These are phyloP conservation scores for Vitrella brassicaformis DNA, from an alignment of 73 alveolate species.

Conservation along the genomic window DNA sequence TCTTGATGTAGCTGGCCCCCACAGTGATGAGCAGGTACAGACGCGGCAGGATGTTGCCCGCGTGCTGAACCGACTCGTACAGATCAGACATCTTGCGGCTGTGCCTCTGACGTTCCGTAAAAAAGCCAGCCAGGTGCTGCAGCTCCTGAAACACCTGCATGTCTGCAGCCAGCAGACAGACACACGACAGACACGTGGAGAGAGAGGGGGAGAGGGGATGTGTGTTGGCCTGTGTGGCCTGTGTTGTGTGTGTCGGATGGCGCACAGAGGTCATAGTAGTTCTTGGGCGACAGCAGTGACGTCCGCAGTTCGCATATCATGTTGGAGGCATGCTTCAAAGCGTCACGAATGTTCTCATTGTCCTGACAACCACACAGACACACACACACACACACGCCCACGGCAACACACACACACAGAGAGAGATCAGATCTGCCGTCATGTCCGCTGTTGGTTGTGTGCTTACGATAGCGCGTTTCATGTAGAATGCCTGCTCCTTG, in stretches of 20 bases:
- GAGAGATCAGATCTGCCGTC: too few species aligned
- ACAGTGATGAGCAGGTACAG: slow-evolving; percentile 75
- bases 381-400: too few species aligned
- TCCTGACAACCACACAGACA: too few species aligned
- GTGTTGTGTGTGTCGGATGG: too few species aligned
- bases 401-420: too few species aligned
- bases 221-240: too few species aligned
- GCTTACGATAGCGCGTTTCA: slow-evolving; percentile 66
- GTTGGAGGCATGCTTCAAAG: slow-evolving; percentile 65
- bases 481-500: slow-evolving; percentile 71
- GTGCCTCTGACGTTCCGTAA: slow-evolving; percentile 69
- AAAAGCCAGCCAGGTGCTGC: slow-evolving; percentile 62
- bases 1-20: slow-evolving; percentile 78
- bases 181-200: too few species aligned
- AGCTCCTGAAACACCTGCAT: slow-evolving; percentile 78
- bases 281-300: slow-evolving; percentile 68
- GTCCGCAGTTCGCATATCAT: slow-evolving; percentile 78
- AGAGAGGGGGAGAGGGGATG: too few species aligned
- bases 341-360: slow-evolving; percentile 16
- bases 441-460: too few species aligned
- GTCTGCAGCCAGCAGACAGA: not conserved
- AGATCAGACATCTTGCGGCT: slow-evolving; percentile 80
- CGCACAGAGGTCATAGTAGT: slow-evolving; percentile 71
- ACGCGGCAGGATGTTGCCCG: slow-evolving; percentile 82
- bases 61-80: slow-evolving; percentile 85